Evolutionary conservation across 2,329 filamentous ascomycete genomes (phyloP), one percentile per base, ranked within the genome.

Genomic region (Penicillium digitatum): DNA sequence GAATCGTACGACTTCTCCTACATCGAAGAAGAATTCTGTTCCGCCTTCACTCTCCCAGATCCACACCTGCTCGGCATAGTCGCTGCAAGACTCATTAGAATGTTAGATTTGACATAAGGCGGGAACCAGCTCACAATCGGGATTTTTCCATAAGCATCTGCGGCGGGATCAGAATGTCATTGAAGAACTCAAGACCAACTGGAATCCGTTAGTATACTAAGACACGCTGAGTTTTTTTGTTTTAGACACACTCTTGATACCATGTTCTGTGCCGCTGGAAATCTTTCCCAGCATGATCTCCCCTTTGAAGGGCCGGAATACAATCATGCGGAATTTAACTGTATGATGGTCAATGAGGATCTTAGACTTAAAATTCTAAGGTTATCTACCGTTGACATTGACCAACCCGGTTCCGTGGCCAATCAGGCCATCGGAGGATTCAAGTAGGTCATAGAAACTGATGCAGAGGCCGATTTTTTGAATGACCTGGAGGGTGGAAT

Each of bases 221-320:
- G 6, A 12, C 3, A 7, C 7, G 20, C 31, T 34, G 16, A 3
- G 8, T n/a, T 58, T 62, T 80, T 1, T 1, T n/a, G 9, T 29
- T n/a, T 14, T 26, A 26, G 6, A 50, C 60, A 55, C 73, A 87
- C 85, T 80, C 66, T 86, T 84, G 66, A 95, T 90, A 35, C 89
- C 91, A 1, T 86, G 78, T 8, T 85, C 80, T 1, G 82, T 87
- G 34, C 87, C 86, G 61, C 85, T 86, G 60, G 87, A 87, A 72
- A 99, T 96, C 61, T 86, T 87, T 16, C 89, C 94, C 42, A 89
- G 80, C 66, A 99, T 82, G 56, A 96, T 90, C 72, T 99, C 94
- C 45, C 90, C 90, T 70, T 95, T 95, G 78, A 96, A 97, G 0
- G 94, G 94, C 24, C 94, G 86, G 73, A 97, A 99, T 29, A 99